Percentiles rank a stretch among this genome's conserved stretches.
Conservation (phyloP, 805 yeast species). For the Candida broadrunensis region DNA sequence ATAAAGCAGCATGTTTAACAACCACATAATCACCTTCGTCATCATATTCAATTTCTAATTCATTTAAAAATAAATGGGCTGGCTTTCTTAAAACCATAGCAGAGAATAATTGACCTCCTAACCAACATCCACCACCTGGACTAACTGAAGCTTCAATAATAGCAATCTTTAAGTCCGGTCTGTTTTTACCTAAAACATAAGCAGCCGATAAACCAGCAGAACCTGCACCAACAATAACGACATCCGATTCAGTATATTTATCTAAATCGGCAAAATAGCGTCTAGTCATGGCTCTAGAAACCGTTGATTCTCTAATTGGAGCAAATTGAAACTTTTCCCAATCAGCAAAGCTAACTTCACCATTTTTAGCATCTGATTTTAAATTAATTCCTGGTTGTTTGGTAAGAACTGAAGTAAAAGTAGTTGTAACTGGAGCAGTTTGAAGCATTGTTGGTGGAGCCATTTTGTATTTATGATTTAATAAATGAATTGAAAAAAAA, state of each 20-base stretch:
- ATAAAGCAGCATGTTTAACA: constrained; percentile 76
- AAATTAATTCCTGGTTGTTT: constrained; percentile 9
- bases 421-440: constrained; percentile 14
- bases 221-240: constrained; percentile 76
- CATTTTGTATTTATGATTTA: constrained; percentile 14
- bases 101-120: constrained; percentile 73
- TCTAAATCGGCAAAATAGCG: constrained; percentile 72
- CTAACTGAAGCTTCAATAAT: constrained; percentile 72
- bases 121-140: constrained; percentile 80
- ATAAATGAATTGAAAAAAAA: background rate
- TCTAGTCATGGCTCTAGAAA: constrained; percentile 75
- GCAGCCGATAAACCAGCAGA: constrained; percentile 77
- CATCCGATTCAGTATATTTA: constrained; percentile 71
- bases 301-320: constrained; percentile 75
- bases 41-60: constrained; percentile 62
- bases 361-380: constrained; percentile 18
- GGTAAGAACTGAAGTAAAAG: constrained; percentile 5
- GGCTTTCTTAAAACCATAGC: constrained; percentile 82
- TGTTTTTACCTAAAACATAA: constrained; percentile 65
- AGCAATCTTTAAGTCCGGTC: constrained; percentile 75
- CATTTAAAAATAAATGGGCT: constrained; percentile 65
- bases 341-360: constrained; percentile 40
- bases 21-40: constrained; percentile 81
- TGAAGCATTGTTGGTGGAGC: constrained; percentile 33
- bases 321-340: constrained; percentile 69